These are phyloP conservation scores for Globisporangium echinulatum DNA, from an alignment of 352 stramenopile species.

Conservation along the genomic window DNA sequence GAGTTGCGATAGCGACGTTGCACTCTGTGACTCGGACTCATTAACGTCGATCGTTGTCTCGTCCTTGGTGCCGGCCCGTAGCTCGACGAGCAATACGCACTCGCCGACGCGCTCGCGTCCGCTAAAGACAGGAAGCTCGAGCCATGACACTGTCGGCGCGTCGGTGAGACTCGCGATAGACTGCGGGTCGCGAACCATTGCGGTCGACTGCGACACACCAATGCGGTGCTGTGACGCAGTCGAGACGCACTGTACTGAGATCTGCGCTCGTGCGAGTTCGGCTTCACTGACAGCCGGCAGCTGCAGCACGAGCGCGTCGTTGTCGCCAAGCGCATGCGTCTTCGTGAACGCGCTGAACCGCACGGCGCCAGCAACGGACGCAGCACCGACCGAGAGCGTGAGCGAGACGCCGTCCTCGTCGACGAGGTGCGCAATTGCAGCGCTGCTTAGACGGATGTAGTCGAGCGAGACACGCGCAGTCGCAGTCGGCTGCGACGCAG, in stretches of 20 bases:
- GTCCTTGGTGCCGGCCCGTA: not conserved
- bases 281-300: conserved; percentile 4
- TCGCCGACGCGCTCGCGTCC: conserved; percentile 3
- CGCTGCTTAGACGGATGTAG: conserved; percentile 22
- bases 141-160: no score
- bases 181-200: not conserved
- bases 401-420: conserved; percentile 32
- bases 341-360: conserved; percentile 34
- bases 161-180: not conserved
- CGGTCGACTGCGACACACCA: not conserved
- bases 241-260: conserved; percentile 23
- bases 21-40: not conserved
- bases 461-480: conserved; percentile 22
- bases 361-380: conserved; percentile 15
- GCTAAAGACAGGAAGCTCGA: not conserved
- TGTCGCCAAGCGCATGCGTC: conserved; percentile 26
- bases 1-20: not conserved
- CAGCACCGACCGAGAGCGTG: conserved; percentile 21
- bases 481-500: no score
- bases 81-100: conserved; percentile 3
- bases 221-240: conserved; percentile 3
- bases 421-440: conserved; percentile 19
- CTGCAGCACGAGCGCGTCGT: conserved; percentile 12
- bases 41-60: not conserved
- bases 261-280: not conserved